phyloP scores from a whole-genome alignment of 495 filamentous ascomycete genomes.

The Talaromyces borbonicus region DNA sequence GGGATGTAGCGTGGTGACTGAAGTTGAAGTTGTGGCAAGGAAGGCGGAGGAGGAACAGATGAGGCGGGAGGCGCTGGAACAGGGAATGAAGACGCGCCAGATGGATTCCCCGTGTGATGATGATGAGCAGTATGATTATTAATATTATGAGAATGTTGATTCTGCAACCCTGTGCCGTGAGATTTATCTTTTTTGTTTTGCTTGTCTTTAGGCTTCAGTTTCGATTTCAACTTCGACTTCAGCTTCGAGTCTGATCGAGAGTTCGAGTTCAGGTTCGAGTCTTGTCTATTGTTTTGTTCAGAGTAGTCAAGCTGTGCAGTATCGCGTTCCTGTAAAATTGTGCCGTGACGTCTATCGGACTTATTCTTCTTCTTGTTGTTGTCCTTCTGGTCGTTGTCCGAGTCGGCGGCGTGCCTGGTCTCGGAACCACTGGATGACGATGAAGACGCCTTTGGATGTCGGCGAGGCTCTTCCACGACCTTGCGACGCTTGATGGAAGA shows the following conservation, averaged over 20 bases:
- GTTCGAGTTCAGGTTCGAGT: too few species aligned
- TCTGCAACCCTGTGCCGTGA: too few species aligned
- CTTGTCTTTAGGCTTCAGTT: too few species aligned
- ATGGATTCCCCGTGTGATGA: neutral
- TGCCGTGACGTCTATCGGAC: constrained; percentile 32
- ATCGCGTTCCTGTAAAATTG: neutral
- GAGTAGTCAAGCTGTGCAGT: neutral
- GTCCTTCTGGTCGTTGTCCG: too few species aligned
- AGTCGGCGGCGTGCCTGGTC: constrained; percentile 16
- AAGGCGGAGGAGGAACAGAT: constrained; percentile 4
- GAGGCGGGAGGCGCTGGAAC: constrained; percentile 14
- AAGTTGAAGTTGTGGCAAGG: constrained; percentile 26
- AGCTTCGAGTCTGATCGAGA: too few species aligned
- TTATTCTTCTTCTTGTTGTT: too few species aligned
- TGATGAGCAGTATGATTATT: too few species aligned
- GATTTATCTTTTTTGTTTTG: too few species aligned
- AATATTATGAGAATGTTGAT: too few species aligned
- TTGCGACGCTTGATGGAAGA: constrained; percentile 87
- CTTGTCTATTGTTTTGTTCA: too few species aligned
- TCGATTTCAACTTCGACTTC: too few species aligned
- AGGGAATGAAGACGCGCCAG: constrained; percentile 19
- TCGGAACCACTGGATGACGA: constrained; percentile 23
- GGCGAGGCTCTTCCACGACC: constrained; percentile 50
- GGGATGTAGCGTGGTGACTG: constrained; percentile 43
- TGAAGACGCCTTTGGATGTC: constrained; percentile 18